Conservation (phyloP, 169 alveolate species). For the Ichthyophthirius multifiliis region DNA sequence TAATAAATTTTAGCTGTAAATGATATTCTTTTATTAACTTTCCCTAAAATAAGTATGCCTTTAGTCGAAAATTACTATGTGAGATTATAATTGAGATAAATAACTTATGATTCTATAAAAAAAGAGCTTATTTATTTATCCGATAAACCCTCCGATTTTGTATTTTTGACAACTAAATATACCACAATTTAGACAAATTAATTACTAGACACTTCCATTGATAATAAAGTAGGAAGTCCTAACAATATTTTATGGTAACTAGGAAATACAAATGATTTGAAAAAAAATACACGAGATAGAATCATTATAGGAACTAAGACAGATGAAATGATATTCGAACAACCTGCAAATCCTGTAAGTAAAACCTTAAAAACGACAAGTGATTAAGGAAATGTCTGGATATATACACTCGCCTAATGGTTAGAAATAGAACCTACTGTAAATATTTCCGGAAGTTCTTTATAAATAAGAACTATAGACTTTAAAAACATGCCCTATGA, state of each 20-base stretch:
- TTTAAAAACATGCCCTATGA: constrained; percentile 3
- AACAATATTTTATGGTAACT: background rate
- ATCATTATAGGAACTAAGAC: background rate
- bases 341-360: background rate
- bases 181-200: too few relatives aligned
- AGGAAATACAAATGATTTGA: background rate
- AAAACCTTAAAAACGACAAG: background rate
- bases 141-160: background rate
- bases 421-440: background rate
- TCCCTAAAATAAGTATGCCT: background rate
- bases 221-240: background rate
- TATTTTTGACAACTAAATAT: background rate
- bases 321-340: background rate
- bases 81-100: too few relatives aligned
- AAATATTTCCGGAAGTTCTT: background rate
- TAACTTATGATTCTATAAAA: background rate
- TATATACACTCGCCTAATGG: background rate
- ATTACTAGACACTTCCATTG: background rate
- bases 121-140: background rate
- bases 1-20: background rate
- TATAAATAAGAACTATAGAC: background rate
- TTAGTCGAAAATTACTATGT: background rate
- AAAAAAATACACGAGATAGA: background rate
- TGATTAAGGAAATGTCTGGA: background rate
- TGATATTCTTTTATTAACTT: background rate